phyloP scores from a whole-genome alignment of 2,329 filamentous ascomycete genomes.

The Cordyceps cicadae region DNA sequence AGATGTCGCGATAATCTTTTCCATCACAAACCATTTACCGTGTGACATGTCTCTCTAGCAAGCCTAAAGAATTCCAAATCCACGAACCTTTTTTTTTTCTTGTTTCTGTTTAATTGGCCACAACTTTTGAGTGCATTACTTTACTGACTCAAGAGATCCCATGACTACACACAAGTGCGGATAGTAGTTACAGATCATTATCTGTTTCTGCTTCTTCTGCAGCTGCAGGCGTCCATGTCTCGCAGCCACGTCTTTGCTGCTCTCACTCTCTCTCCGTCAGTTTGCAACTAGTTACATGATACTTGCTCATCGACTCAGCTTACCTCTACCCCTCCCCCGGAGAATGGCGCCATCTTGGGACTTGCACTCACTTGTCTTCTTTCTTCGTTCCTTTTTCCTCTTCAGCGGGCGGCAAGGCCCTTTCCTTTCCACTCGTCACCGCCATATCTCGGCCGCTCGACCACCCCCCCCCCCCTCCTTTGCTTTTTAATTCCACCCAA shows the following conservation, averaged over 20 bases:
- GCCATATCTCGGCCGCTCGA: background rate
- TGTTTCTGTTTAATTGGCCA: no score
- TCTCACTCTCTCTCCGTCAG: background rate
- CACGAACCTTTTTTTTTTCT: background rate
- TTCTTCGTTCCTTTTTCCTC: background rate
- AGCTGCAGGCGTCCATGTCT: background rate
- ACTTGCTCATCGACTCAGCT: background rate
- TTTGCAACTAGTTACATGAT: no score
- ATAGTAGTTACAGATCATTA: background rate
- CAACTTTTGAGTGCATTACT: no score
- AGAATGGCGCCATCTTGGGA: background rate
- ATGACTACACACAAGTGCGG: no score
- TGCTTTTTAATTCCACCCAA: background rate
- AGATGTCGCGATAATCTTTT: no score
- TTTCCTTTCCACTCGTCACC: constrained; percentile 6
- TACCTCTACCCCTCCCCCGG: background rate
- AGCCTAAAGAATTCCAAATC: background rate
- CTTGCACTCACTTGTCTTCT: background rate
- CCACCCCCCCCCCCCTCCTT: background rate
- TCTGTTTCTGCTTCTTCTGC: background rate
- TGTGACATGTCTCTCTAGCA: background rate
- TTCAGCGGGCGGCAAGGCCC: constrained; percentile 8
- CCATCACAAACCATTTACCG: background rate
- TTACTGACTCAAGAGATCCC: no score
- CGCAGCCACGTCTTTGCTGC: background rate